Conservation (phyloP, 495 filamentous ascomycete genomes). For the Neurospora sp. region DNA sequence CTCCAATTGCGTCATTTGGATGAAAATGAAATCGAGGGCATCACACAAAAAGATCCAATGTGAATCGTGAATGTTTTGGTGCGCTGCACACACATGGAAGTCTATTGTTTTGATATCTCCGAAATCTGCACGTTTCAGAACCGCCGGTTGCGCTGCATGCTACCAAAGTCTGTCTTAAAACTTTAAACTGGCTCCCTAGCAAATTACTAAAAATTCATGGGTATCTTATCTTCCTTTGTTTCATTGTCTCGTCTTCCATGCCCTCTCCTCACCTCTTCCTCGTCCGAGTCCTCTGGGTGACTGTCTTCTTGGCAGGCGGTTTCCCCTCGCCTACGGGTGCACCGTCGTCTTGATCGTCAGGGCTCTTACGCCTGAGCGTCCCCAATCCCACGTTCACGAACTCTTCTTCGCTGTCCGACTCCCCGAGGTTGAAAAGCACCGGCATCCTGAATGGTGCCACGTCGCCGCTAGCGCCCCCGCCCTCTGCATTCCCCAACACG, state of each 20-base stretch:
- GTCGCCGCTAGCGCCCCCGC: slow-evolving; percentile 43
- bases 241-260: slow-evolving; percentile 18
- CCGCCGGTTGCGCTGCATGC: background rate
- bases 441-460: slow-evolving; percentile 71
- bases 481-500: slow-evolving; percentile 54
- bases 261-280: slow-evolving; percentile 21
- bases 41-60: background rate
- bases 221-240: slow-evolving; percentile 5
- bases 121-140: background rate
- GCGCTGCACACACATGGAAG: background rate
- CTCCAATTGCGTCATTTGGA: background rate
- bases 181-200: background rate
- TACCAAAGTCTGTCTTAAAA: background rate
- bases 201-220: background rate
- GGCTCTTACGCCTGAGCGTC: slow-evolving; percentile 67
- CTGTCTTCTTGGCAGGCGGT: slow-evolving; percentile 22
- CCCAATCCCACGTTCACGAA: slow-evolving; percentile 76
- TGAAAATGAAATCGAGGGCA: background rate
- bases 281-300: slow-evolving; percentile 12
- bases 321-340: slow-evolving; percentile 25
- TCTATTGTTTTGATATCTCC: background rate
- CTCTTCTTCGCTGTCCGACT: slow-evolving; percentile 73
- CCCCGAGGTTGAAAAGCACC: slow-evolving; percentile 70
- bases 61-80: background rate
- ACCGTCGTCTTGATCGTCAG: slow-evolving; percentile 36